Conservation (phyloP, 129 eudicot species). For the Chrysanthemum seticuspe region DNA sequence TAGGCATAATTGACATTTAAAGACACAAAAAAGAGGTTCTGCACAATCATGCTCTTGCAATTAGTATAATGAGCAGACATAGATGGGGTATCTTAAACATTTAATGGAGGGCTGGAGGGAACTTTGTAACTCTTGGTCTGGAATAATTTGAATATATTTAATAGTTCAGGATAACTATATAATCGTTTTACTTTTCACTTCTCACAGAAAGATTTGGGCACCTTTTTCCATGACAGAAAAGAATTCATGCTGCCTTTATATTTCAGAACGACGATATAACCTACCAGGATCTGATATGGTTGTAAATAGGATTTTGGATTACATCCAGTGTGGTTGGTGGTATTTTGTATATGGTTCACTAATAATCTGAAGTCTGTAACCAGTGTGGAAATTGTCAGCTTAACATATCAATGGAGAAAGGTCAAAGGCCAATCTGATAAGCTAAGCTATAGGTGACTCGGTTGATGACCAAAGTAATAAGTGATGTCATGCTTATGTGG, state of each 20-base stretch:
- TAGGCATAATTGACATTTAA: too few relatives aligned
- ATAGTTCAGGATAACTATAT: neutral
- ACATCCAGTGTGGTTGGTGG: neutral
- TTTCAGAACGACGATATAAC: too few relatives aligned
- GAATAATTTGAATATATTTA: neutral
- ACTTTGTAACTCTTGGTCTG: neutral
- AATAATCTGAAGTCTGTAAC: neutral
- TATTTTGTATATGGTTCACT: slow-evolving; percentile 1
- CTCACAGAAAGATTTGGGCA: too few relatives aligned
- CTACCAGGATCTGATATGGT: neutral
- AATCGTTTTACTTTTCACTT: too few relatives aligned
- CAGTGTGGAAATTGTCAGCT: slow-evolving; percentile 4
- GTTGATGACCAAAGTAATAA: neutral
- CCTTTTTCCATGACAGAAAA: too few relatives aligned
- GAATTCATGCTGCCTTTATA: too few relatives aligned
- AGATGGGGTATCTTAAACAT: neutral
- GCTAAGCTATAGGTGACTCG: neutral
- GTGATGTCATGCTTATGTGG: neutral
- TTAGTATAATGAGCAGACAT: too few relatives aligned
- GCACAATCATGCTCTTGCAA: too few relatives aligned
- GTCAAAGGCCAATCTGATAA: neutral
- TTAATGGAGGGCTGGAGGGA: neutral
- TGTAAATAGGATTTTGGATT: neutral
- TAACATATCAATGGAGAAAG: neutral
- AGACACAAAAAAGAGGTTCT: too few relatives aligned